A percentile compares a stretch with the other conserved stretches of the same genome.
Evolutionary conservation across 1,139 yeast genomes (phyloP).

Genomic region (Candida gigantensis): DNA sequence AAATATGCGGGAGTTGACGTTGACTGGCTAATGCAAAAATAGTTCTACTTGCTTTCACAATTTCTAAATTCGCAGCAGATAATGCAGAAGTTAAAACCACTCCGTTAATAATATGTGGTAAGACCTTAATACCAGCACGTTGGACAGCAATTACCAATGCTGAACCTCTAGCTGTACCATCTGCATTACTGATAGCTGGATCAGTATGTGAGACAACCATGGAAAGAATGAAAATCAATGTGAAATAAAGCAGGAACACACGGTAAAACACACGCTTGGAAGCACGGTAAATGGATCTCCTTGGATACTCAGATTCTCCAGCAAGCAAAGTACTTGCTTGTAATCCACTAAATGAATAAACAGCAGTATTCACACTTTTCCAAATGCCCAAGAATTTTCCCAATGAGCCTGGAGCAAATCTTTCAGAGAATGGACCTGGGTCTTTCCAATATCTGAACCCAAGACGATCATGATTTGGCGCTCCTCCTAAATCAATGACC

Average conservation of each 20-base stretch:
- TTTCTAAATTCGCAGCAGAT: conserved; percentile 50
- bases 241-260: conserved; percentile 43
- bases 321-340: conserved; percentile 46
- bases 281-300: conserved; percentile 49
- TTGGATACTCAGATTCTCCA: conserved; percentile 51
- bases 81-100: conserved; percentile 53
- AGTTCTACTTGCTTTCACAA: conserved; percentile 45
- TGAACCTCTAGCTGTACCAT: conserved; percentile 52
- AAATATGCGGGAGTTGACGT: conserved; percentile 42
- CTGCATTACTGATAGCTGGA: conserved; percentile 33
- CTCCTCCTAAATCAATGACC: conserved; percentile 36
- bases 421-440: conserved; percentile 26
- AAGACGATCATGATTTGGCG: conserved; percentile 19
- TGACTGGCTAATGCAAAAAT: conserved; percentile 49
- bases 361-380: conserved; percentile 26
- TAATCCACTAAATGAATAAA: conserved; percentile 33
- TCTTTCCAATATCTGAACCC: conserved; percentile 32
- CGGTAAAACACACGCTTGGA: conserved; percentile 48
- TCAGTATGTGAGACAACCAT: conserved; percentile 50
- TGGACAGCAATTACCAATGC: conserved; percentile 57
- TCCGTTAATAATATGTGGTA: conserved; percentile 53
- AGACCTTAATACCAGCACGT: conserved; percentile 48
- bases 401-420: conserved; percentile 21
- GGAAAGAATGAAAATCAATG: conserved; percentile 45
- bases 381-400: conserved; percentile 31